Percentiles rank a stretch among this genome's conserved stretches.
phyloP scores from a whole-genome alignment of 129 eudicot genomes.

The Deinandra increscens region DNA sequence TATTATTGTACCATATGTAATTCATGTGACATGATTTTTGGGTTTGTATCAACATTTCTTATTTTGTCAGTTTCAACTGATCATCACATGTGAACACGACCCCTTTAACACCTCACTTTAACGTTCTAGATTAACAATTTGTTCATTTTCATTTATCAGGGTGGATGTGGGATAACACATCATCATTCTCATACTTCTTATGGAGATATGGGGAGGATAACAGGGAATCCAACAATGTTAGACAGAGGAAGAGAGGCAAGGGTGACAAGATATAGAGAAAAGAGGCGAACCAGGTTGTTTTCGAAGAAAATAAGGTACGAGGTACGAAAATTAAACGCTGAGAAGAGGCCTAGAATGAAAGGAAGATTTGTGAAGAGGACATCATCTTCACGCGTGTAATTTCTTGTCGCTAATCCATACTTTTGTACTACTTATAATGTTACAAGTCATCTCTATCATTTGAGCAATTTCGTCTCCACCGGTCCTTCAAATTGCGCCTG shows the following conservation, averaged over 20 bases:
- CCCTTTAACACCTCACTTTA: too few relatives aligned
- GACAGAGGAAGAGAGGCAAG: constrained; percentile 81
- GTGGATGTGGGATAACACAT: constrained; percentile 43
- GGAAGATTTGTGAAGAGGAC: constrained; percentile 81
- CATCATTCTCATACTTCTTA: constrained; percentile 37
- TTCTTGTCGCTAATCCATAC: too few relatives aligned
- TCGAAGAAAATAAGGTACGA: constrained; percentile 87
- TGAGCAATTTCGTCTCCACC: too few relatives aligned
- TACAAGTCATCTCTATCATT: too few relatives aligned
- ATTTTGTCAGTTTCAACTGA: too few relatives aligned
- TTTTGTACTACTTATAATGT: too few relatives aligned
- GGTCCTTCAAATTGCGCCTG: too few relatives aligned
- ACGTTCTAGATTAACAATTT: not conserved
- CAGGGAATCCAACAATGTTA: constrained; percentile 38
- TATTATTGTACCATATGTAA: too few relatives aligned
- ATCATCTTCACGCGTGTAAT: constrained; percentile 9
- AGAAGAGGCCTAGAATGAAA: constrained; percentile 87
- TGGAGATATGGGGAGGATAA: constrained; percentile 48
- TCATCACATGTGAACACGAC: too few relatives aligned
- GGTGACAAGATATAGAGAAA: constrained; percentile 86
- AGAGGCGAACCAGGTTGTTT: constrained; percentile 75
- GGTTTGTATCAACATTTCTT: too few relatives aligned
- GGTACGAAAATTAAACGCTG: constrained; percentile 82
- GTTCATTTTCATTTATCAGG: constrained; percentile 33
- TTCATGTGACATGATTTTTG: too few relatives aligned